Base-by-base conservation (phyloP, 2,329 filamentous ascomycete species). In the Fonsecaea erecta region DNA sequence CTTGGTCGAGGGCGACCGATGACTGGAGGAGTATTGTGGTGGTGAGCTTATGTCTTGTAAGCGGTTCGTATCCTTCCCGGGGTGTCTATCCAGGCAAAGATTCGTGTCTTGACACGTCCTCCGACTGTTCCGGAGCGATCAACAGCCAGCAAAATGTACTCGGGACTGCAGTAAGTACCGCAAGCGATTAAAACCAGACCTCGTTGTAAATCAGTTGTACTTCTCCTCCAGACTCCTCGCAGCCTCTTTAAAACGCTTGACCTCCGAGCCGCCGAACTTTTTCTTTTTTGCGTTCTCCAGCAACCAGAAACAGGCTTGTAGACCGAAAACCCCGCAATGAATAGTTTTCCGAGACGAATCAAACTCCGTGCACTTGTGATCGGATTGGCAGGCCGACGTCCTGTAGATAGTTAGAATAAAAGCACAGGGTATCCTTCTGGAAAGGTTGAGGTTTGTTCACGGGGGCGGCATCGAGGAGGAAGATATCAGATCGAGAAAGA, bases 301-400 rank as follows among this genome's bases (percentile, higher is more conserved):
- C 37, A 40, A n/a, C 8, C 14, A 14, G 8, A 57, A 35, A 43
- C 21, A 43, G 35, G 35, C n/a, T 43, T 35, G 35, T 26, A 46
- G 54, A 43, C 32, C 8, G 46, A 61, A n/a, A 28, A 28, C 46
- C 34, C 59, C 21, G 43, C 59, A 54, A 26, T 21, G 16, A 28
- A 34, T 53, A 34, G 14, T 8, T 51, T 30, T 30, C 21, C 21
- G 21, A 40, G 37, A 40, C 48, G 28, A 18, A 6, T 7, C 11
- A 56, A 40, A 26, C 12, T 26, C n/a, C 12, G 51, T 35, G 3
- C 35, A 48, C 26, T 28, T 34, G 48, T 18, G 56, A 30, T 69
- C 67, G 64, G 67, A 67, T 69, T 69, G 67, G 67, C 67, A 69
- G 67, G 67, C 67, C 67, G 67, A 69, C 63, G 26, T 67, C 67